These are phyloP conservation scores for Lipomyces oligophaga DNA, from an alignment of 805 yeast genomes.

Conservation along the genomic window DNA sequence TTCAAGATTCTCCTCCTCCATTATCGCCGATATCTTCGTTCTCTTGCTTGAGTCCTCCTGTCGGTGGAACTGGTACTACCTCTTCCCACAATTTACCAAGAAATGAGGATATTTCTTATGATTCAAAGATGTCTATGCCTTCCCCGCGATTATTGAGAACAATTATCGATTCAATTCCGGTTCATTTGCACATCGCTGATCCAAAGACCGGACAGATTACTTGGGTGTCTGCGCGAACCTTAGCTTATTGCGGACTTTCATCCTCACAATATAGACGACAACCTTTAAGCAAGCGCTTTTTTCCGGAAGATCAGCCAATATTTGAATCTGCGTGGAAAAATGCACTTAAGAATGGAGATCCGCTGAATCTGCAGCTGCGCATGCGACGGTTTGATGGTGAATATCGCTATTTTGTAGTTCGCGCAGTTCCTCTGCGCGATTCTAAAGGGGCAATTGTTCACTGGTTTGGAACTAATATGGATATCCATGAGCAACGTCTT, in stretches of 20 bases:
- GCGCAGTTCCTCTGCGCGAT: conserved; percentile 36
- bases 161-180: conserved; percentile 38
- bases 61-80: neutral
- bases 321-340: conserved; percentile 33
- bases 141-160: conserved; percentile 30
- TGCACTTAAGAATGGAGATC: conserved; percentile 33
- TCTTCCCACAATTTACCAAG: neutral
- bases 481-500: conserved; percentile 35
- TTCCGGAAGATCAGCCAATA: conserved; percentile 34
- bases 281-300: conserved; percentile 28
- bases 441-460: conserved; percentile 34
- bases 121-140: conserved; percentile 9
- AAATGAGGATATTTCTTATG: neutral
- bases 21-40: conserved; percentile 25
- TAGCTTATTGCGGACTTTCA: conserved; percentile 35
- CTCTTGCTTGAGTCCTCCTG: conserved; percentile 14
- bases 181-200: conserved; percentile 36
- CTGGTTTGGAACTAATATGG: conserved; percentile 38
- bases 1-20: conserved; percentile 16
- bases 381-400: conserved; percentile 36
- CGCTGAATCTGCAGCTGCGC: conserved; percentile 32
- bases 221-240: conserved; percentile 37
- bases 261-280: conserved; percentile 31
- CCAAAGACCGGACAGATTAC: conserved; percentile 34
- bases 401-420: conserved; percentile 34